These are phyloP conservation scores for Scheffersomyces parashehatae DNA, from an alignment of 1,139 yeast species.

Conservation along the genomic window DNA sequence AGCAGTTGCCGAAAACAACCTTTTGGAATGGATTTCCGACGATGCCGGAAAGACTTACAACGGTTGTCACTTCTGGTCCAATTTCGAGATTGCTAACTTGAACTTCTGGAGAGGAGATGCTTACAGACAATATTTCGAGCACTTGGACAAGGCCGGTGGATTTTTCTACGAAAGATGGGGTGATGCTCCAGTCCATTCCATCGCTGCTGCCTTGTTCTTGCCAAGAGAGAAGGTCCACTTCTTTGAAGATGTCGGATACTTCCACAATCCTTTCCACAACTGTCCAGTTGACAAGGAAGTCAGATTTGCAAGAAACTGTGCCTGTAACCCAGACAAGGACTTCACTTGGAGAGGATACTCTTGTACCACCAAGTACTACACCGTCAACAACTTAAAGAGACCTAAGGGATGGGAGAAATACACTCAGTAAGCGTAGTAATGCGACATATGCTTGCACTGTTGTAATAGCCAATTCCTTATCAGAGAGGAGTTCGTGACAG, in stretches of 20 bases:
- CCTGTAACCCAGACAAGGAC: slow-evolving; percentile 71
- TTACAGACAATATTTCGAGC: slow-evolving; percentile 65
- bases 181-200: slow-evolving; percentile 88
- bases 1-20: slow-evolving; percentile 62
- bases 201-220: slow-evolving; percentile 78
- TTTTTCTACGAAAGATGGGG: slow-evolving; percentile 94
- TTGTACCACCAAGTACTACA: slow-evolving; percentile 75
- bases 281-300: slow-evolving; percentile 69
- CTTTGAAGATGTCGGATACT: slow-evolving; percentile 83
- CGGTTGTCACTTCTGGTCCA: slow-evolving; percentile 87
- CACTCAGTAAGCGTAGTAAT: slow-evolving; percentile 16
- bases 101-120: slow-evolving; percentile 75
- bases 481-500: no score
- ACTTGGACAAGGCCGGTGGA: slow-evolving; percentile 78
- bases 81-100: slow-evolving; percentile 77
- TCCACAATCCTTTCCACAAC: slow-evolving; percentile 73
- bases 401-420: slow-evolving; percentile 79
- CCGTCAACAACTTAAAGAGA: slow-evolving; percentile 58
- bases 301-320: slow-evolving; percentile 59
- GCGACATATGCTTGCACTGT: no score
- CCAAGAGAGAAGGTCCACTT: slow-evolving; percentile 68
- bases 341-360: slow-evolving; percentile 88
- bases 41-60: slow-evolving; percentile 70
- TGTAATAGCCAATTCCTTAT: no score
- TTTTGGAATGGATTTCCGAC: slow-evolving; percentile 71